phyloP scores from a whole-genome alignment of 2,329 filamentous ascomycete genomes.

The Xylogone sp. region DNA sequence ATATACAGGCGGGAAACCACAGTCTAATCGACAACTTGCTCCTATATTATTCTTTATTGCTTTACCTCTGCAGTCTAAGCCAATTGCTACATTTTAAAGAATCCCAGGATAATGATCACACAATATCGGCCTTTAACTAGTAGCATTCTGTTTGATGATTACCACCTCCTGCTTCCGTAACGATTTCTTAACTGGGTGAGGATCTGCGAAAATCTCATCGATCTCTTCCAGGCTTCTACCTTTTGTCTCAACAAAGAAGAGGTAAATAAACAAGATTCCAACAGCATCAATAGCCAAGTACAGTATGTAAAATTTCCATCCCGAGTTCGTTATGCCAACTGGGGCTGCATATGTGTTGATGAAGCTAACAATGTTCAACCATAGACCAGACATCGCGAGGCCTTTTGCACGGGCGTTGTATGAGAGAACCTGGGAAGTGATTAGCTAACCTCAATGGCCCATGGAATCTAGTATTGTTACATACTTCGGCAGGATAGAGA shows the following conservation, averaged over 20 bases:
- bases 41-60: too few relatives aligned
- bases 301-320: conserved; percentile 33
- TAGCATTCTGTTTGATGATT: too few relatives aligned
- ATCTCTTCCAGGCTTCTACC: conserved; percentile 28
- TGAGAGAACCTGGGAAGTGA: neutral
- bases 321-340: conserved; percentile 31
- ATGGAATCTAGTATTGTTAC: neutral
- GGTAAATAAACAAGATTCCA: conserved; percentile 27
- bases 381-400: neutral
- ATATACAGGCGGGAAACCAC: too few relatives aligned
- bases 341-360: conserved; percentile 32
- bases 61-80: too few relatives aligned
- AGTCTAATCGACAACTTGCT: too few relatives aligned
- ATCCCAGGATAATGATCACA: too few relatives aligned
- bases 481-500: neutral
- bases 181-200: neutral
- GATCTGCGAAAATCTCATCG: conserved; percentile 22
- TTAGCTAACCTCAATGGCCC: neutral
- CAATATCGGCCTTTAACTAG: too few relatives aligned
- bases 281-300: conserved; percentile 29
- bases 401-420: neutral
- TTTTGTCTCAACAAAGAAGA: conserved; percentile 29
- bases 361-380: neutral
- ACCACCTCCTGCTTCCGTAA: conserved; percentile 2
- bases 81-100: too few relatives aligned